Evolutionary conservation across 2,329 filamentous ascomycete genomes (phyloP).

Genomic region (Phialemonium atrogriseum): DNA sequence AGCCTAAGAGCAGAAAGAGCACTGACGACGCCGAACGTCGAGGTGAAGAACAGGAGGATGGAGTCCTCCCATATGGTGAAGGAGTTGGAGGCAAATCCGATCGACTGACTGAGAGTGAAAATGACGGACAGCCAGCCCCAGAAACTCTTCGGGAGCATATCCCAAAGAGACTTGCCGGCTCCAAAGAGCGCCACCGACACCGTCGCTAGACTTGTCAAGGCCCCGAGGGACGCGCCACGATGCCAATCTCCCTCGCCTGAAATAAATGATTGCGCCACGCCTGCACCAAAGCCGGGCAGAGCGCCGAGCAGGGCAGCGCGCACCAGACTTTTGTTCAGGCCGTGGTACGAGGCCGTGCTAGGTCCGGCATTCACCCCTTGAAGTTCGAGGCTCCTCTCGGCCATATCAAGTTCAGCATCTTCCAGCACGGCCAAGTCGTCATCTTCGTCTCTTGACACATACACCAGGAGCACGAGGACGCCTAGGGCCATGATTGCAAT

Average conservation of each 20-base stretch:
- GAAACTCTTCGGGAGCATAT: slow-evolving; percentile 60
- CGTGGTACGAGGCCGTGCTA: slow-evolving; percentile 23
- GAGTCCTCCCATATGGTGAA: slow-evolving; percentile 99
- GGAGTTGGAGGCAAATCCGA: slow-evolving; percentile 93
- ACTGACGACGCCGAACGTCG: slow-evolving; percentile 74
- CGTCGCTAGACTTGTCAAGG: slow-evolving; percentile 34
- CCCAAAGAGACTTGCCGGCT: slow-evolving; percentile 33
- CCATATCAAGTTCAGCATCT: slow-evolving; percentile 48
- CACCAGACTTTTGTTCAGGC: slow-evolving; percentile 29
- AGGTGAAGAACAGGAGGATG: slow-evolving; percentile 84
- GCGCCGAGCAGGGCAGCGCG: slow-evolving; percentile 26
- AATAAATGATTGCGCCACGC: slow-evolving; percentile 21
- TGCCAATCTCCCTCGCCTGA: slow-evolving; percentile 30
- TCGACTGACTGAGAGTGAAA: slow-evolving; percentile 79
- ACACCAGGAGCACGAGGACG: slow-evolving; percentile 62
- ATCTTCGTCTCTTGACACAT: slow-evolving; percentile 53
- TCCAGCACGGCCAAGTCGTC: slow-evolving; percentile 47
- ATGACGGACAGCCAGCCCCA: slow-evolving; percentile 85
- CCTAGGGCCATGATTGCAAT: slow-evolving; percentile 62
- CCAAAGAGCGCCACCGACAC: slow-evolving; percentile 34
- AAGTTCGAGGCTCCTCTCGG: slow-evolving; percentile 49
- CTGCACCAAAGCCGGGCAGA: slow-evolving; percentile 22
- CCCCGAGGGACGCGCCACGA: slow-evolving; percentile 30
- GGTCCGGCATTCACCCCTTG: slow-evolving; percentile 24
- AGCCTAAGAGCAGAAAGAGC: slow-evolving; percentile 69